These are phyloP conservation scores for Colletotrichum liriopes DNA, from an alignment of 2,329 filamentous ascomycete genomes.

Conservation along the genomic window DNA sequence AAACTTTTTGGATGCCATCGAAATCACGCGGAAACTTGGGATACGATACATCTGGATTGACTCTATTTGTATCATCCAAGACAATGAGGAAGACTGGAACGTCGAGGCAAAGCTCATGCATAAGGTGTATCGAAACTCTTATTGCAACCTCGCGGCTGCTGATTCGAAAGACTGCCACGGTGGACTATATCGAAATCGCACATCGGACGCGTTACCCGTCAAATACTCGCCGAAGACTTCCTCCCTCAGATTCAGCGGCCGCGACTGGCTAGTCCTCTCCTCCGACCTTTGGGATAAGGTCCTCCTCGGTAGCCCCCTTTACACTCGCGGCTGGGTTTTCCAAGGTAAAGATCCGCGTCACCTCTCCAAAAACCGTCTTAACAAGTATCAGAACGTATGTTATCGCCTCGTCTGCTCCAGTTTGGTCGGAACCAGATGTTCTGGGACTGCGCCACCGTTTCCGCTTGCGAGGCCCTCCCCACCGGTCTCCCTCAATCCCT, in stretches of 20 bases:
- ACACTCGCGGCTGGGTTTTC: conserved; percentile 31
- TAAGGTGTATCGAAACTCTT: conserved; percentile 36
- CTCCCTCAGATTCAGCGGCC: neutral
- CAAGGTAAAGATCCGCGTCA: conserved; percentile 5
- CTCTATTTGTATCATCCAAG: conserved; percentile 48
- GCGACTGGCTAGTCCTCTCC: neutral
- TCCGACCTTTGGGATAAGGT: conserved; percentile 21
- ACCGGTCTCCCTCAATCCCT: conserved; percentile 36
- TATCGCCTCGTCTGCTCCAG: conserved; percentile 46
- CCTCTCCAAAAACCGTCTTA: too few species aligned
- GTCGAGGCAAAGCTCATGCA: conserved; percentile 41
- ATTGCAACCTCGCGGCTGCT: conserved; percentile 43
- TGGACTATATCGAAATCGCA: conserved; percentile 29
- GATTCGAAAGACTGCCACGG: conserved; percentile 24
- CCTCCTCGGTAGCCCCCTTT: conserved; percentile 14
- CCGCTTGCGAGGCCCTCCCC: conserved; percentile 45
- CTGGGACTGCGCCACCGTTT: conserved; percentile 46
- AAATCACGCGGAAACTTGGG: conserved; percentile 37
- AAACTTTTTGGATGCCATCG: conserved; percentile 45
- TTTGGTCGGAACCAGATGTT: conserved; percentile 44
- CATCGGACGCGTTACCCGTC: neutral
- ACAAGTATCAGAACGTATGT: conserved; percentile 27
- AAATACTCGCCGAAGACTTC: neutral
- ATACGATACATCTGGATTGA: conserved; percentile 48
- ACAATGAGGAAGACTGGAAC: conserved; percentile 41